Conservation (phyloP, 2,329 filamentous ascomycete species). For the Clonostachys solani region DNA sequence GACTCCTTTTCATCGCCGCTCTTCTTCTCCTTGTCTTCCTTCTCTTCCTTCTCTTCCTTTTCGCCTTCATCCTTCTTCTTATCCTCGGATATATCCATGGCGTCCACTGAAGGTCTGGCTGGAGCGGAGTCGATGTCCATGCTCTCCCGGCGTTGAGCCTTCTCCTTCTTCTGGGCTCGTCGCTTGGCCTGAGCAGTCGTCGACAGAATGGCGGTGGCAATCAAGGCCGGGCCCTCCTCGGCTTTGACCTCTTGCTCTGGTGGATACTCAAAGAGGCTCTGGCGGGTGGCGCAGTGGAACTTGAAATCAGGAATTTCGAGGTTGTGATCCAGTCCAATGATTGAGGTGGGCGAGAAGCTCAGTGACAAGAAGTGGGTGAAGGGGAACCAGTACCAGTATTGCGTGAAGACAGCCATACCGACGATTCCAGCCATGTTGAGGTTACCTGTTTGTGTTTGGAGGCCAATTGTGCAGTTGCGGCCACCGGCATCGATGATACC, state of each 20-base stretch:
- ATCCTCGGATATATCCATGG: constrained; percentile 82
- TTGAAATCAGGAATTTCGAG: constrained; percentile 92
- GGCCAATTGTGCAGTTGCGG: constrained; percentile 94
- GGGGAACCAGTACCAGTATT: constrained; percentile 99
- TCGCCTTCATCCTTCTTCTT: constrained; percentile 27
- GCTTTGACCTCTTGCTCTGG: constrained; percentile 94
- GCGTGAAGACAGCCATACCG: constrained; percentile 95
- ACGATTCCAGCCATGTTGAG: constrained; percentile 98
- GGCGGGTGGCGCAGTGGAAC: constrained; percentile 90
- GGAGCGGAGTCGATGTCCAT: constrained; percentile 86
- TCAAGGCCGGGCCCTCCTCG: constrained; percentile 88
- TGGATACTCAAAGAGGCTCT: constrained; percentile 96
- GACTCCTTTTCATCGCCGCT: constrained; percentile 57
- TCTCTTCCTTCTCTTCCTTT: constrained; percentile 35
- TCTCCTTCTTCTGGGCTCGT: constrained; percentile 89
- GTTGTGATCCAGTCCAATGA: constrained; percentile 92
- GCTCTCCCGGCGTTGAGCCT: constrained; percentile 81
- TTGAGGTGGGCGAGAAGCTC: constrained; percentile 92
- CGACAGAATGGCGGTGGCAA: constrained; percentile 92
- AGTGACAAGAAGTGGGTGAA: constrained; percentile 96
- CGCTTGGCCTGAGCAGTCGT: constrained; percentile 97
- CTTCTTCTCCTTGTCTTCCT: constrained; percentile 55
- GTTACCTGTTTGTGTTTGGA: constrained; percentile 97
- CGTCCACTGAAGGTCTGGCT: constrained; percentile 61
- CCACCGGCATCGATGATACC: constrained; percentile 98